A percentile compares a stretch with the other conserved stretches of the same genome.
phyloP scores from a whole-genome alignment of 441 rosid species.

The Gossypium laxum region DNA sequence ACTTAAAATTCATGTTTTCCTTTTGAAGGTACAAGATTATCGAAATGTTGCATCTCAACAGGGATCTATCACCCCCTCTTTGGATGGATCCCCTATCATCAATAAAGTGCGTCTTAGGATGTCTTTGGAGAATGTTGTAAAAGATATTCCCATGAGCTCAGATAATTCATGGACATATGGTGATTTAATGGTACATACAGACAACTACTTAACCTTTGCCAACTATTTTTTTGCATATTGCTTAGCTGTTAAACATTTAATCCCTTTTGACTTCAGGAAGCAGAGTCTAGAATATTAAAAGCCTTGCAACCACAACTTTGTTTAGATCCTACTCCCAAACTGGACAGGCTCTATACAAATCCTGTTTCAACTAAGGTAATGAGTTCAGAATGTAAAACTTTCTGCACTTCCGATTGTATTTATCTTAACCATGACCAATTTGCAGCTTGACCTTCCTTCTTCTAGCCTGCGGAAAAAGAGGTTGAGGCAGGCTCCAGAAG shows the following conservation, averaged over 20 bases:
- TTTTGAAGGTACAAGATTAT: slow-evolving; percentile 75
- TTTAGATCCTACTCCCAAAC: slow-evolving; percentile 81
- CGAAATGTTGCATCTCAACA: slow-evolving; percentile 46
- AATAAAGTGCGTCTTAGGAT: slow-evolving; percentile 58
- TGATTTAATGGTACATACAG: slow-evolving; percentile 71
- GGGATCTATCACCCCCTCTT: slow-evolving; percentile 29
- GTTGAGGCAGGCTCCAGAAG: slow-evolving; percentile 55
- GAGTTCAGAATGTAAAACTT: not conserved
- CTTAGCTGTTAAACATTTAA: not conserved
- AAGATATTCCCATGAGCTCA: slow-evolving; percentile 75
- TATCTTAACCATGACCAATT: slow-evolving; percentile 19
- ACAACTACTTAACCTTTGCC: slow-evolving; percentile 9
- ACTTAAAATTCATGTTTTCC: slow-evolving; percentile 10
- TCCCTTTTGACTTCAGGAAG: slow-evolving; percentile 47
- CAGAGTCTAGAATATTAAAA: slow-evolving; percentile 81
- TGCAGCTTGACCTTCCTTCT: slow-evolving; percentile 66
- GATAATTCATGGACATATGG: slow-evolving; percentile 88
- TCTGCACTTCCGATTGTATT: slow-evolving; percentile 9
- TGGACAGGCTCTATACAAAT: slow-evolving; percentile 60
- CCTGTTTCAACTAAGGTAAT: slow-evolving; percentile 52
- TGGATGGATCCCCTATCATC: slow-evolving; percentile 38
- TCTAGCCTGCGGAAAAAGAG: slow-evolving; percentile 59
- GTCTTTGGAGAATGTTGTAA: slow-evolving; percentile 85
- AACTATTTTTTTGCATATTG: not conserved
- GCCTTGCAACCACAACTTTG: slow-evolving; percentile 86